These are phyloP conservation scores for Rhodofomes roseus DNA, from an alignment of 1,284 basidiomycete genomes.

Conservation along the genomic window DNA sequence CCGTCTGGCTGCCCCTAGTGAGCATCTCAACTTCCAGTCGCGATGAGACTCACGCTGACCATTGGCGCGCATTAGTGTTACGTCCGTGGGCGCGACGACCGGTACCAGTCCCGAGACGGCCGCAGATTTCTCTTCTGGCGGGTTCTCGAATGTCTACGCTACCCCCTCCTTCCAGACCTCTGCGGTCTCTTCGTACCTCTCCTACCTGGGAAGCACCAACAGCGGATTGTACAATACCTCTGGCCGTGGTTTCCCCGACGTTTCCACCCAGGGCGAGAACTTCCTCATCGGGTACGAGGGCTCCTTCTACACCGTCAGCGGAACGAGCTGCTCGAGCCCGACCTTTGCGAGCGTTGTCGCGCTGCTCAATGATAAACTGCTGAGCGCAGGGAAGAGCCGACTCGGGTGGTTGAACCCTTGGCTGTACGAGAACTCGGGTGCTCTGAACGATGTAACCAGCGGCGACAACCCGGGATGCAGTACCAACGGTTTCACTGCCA, in stretches of 20 bases:
- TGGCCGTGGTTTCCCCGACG: constrained; percentile 32
- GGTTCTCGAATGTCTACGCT: constrained; percentile 46
- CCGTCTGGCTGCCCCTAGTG: constrained; percentile 61
- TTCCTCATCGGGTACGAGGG: constrained; percentile 26
- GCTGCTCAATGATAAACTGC: constrained; percentile 51
- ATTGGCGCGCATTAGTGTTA: constrained; percentile 48
- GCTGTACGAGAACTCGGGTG: constrained; percentile 22
- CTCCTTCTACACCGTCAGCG: constrained; percentile 42
- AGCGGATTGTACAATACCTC: constrained; percentile 25
- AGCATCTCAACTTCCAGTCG: constrained; percentile 21
- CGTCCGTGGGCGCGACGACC: constrained; percentile 55
- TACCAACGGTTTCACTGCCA: constrained; percentile 32
- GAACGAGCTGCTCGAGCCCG: constrained; percentile 45
- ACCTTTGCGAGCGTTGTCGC: constrained; percentile 51
- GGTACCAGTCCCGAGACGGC: constrained; percentile 50
- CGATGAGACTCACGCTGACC: constrained; percentile 14
- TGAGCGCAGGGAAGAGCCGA: constrained; percentile 36
- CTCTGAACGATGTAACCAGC: constrained; percentile 21
- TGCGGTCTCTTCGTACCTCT: constrained; percentile 32
- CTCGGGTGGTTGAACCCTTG: constrained; percentile 51
- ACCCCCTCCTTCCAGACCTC: constrained; percentile 37
- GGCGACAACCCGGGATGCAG: constrained; percentile 28
- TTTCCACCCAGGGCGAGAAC: constrained; percentile 26
- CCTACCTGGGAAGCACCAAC: constrained; percentile 25
- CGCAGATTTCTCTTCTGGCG: constrained; percentile 40